phyloP scores from a whole-genome alignment of 2,329 filamentous ascomycete species.

The Stachybotrys elegans region DNA sequence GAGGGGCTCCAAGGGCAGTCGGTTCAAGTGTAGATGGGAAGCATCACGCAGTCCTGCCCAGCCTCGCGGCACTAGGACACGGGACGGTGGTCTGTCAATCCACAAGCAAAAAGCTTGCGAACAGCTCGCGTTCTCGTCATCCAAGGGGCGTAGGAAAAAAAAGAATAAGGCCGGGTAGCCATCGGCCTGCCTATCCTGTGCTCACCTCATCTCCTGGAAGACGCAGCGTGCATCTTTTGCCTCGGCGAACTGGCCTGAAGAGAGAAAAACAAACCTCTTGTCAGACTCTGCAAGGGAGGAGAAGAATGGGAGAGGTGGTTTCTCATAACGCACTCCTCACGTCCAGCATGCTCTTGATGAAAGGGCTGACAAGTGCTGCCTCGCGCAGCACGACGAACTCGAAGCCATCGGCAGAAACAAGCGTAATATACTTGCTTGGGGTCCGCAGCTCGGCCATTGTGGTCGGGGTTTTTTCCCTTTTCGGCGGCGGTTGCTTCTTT shows the following conservation, averaged over 20 bases:
- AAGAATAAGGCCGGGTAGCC: too few species aligned
- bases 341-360: slow-evolving; percentile 72
- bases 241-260: slow-evolving; percentile 59
- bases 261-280: slow-evolving; percentile 3
- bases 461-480: too few species aligned
- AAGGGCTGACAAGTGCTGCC: slow-evolving; percentile 63
- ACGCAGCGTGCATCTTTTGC: slow-evolving; percentile 58
- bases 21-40: slow-evolving; percentile 61
- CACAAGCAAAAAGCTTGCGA: not conserved
- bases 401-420: slow-evolving; percentile 70
- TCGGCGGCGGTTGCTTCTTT: too few species aligned
- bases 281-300: not conserved
- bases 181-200: slow-evolving; percentile 6
- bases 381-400: slow-evolving; percentile 72
- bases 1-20: slow-evolving; percentile 29
- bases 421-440: slow-evolving; percentile 66
- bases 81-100: slow-evolving; percentile 36
- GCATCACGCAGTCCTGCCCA: slow-evolving; percentile 41
- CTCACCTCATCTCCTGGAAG: slow-evolving; percentile 72
- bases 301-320: slow-evolving; percentile 16
- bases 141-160: slow-evolving; percentile 14
- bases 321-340: slow-evolving; percentile 48
- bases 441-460: slow-evolving; percentile 16
- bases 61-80: slow-evolving; percentile 10
- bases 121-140: slow-evolving; percentile 26